phyloP scores from a whole-genome alignment of 2,329 filamentous ascomycete species.

The Phyllosticta citrichinensis region DNA sequence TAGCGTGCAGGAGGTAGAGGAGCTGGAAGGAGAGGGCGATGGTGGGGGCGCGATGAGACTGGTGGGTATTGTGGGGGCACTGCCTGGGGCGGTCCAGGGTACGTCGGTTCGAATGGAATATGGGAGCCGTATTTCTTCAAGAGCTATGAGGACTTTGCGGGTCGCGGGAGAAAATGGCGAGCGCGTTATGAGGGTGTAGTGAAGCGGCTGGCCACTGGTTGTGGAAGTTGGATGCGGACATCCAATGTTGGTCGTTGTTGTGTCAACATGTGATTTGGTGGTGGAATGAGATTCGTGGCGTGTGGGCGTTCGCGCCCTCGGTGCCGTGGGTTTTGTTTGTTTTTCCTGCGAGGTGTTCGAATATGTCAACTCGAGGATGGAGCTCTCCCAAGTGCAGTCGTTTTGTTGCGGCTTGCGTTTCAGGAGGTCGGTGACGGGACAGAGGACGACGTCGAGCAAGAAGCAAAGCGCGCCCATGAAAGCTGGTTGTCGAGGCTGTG shows the following conservation, averaged over 20 bases:
- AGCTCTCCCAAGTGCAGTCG: neutral
- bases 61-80: conserved; percentile 32
- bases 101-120: conserved; percentile 34
- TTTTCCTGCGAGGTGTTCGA: neutral
- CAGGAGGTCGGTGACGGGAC: neutral
- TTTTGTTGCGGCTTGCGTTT: neutral
- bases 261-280: neutral
- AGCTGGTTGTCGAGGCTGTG: neutral
- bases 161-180: conserved; percentile 32
- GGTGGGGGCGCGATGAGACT: conserved; percentile 21
- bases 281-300: neutral
- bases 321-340: neutral
- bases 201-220: neutral
- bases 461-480: neutral
- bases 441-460: neutral
- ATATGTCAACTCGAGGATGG: neutral
- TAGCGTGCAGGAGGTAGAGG: neutral
- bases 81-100: conserved; percentile 31
- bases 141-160: conserved; percentile 32
- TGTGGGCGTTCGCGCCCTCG: neutral
- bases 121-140: conserved; percentile 30
- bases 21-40: neutral
- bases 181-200: conserved; percentile 11
- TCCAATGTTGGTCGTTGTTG: neutral
- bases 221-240: neutral